phyloP scores from a whole-genome alignment of 352 stramenopile species.

The Globisporangium cylindrosporum region DNA sequence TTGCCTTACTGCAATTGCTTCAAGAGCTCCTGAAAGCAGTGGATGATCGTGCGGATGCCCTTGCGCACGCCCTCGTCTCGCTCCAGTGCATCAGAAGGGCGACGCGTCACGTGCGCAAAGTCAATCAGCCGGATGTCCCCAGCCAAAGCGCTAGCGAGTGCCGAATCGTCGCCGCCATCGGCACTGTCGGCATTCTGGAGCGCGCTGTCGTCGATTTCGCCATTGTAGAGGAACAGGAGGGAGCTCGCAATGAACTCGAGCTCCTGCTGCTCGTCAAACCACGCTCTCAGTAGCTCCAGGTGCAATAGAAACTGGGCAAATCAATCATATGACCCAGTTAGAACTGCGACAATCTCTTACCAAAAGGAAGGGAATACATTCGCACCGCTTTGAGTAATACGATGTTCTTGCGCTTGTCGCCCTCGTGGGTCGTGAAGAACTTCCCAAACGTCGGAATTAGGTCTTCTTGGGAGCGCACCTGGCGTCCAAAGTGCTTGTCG shows the following conservation, averaged over 20 bases:
- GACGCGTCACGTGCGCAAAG: conserved; percentile 67
- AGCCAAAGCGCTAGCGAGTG: conserved; percentile 6
- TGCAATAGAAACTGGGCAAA: conserved; percentile 55
- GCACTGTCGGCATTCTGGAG: neutral
- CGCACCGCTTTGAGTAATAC: conserved; percentile 47
- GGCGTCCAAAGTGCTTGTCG: conserved; percentile 87
- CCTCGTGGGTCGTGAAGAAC: conserved; percentile 69
- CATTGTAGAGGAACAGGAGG: conserved; percentile 94
- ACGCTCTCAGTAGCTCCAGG: conserved; percentile 57
- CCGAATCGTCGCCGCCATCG: conserved; percentile 13
- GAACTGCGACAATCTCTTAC: neutral
- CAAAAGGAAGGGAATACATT: neutral
- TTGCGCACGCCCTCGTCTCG: conserved; percentile 60
- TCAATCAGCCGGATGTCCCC: conserved; percentile 81
- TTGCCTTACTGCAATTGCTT: neutral
- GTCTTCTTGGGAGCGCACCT: conserved; percentile 47
- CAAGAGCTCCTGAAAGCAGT: conserved; percentile 53
- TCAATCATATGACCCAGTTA: neutral
- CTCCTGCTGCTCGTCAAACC: conserved; percentile 78
- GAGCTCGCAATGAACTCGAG: conserved; percentile 93
- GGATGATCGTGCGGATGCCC: conserved; percentile 48
- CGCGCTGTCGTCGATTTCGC: conserved; percentile 19
- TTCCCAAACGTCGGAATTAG: conserved; percentile 65
- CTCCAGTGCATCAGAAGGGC: conserved; percentile 10
- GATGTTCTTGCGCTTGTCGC: conserved; percentile 17